Conservation (phyloP, 345 rosid species). For the Cardiospermum halicacabum region DNA sequence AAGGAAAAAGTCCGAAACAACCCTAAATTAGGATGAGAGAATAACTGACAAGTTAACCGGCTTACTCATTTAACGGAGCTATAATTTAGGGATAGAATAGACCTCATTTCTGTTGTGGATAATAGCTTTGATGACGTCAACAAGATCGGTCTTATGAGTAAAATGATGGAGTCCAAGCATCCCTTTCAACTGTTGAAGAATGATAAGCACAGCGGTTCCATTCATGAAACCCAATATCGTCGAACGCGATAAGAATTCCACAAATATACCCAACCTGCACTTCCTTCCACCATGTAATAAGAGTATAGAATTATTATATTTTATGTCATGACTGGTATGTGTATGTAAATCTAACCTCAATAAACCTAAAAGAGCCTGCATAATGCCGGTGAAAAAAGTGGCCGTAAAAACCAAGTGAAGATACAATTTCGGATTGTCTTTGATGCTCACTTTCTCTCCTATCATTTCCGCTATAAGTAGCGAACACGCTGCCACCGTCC, state of each 20-base stretch:
- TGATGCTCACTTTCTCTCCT: constrained; percentile 29
- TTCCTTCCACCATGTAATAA: background rate
- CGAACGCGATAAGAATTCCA: constrained; percentile 86
- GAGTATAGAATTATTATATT: background rate
- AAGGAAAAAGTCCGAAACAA: too few relatives aligned
- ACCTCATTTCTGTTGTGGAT: constrained; percentile 55
- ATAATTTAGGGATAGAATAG: too few relatives aligned
- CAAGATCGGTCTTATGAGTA: constrained; percentile 65
- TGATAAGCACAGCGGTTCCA: constrained; percentile 73
- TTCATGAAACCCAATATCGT: constrained; percentile 95
- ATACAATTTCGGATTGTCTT: constrained; percentile 49
- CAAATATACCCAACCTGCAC: constrained; percentile 71
- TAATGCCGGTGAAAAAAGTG: constrained; percentile 71
- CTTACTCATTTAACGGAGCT: too few relatives aligned
- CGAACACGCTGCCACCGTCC: constrained; percentile 83
- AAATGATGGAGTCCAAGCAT: constrained; percentile 65
- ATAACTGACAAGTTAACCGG: too few relatives aligned
- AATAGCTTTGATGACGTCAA: constrained; percentile 55
- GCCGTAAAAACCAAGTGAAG: constrained; percentile 71
- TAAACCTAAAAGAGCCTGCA: constrained; percentile 56
- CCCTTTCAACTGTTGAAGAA: constrained; percentile 81
- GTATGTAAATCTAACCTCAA: constrained; percentile 36
- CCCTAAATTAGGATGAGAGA: too few relatives aligned
- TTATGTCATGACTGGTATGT: too few relatives aligned
- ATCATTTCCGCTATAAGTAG: constrained; percentile 51